A percentile compares a stretch with the other conserved stretches of the same genome.
phyloP scores from a whole-genome alignment of 306 rosid genomes.

The Fragaria ananassa region DNA sequence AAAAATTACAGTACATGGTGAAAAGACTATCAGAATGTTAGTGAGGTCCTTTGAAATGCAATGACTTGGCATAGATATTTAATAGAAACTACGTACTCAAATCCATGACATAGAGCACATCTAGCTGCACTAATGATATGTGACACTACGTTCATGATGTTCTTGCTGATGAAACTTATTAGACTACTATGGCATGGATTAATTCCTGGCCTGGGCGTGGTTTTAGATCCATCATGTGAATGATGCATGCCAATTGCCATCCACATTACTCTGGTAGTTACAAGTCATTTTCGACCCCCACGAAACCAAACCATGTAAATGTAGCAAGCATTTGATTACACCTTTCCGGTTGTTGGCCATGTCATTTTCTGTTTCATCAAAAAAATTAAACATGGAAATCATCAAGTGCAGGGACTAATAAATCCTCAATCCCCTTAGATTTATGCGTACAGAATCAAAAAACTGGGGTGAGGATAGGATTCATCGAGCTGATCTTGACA shows the following conservation, averaged over 20 bases:
- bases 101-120: not conserved
- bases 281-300: conserved; percentile 11
- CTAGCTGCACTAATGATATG: not conserved
- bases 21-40: too few relatives aligned
- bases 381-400: not conserved
- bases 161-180: not conserved
- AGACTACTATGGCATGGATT: not conserved
- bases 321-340: not conserved
- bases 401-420: conserved; percentile 4
- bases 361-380: not conserved
- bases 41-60: too few relatives aligned
- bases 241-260: too few relatives aligned
- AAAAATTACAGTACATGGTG: too few relatives aligned
- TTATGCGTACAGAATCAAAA: not conserved
- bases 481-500: conserved; percentile 1
- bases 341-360: not conserved
- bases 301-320: not conserved
- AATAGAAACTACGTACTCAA: not conserved
- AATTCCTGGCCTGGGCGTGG: not conserved
- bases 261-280: conserved; percentile 1
- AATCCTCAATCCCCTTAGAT: conserved; percentile 7
- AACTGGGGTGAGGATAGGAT: not conserved
- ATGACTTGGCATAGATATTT: too few relatives aligned
- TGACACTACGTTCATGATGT: not conserved
- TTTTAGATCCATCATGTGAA: conserved; percentile 2